A percentile compares a stretch with the other conserved stretches of the same genome.
Evolutionary conservation across 768 basidiomycete species (phyloP).

Genomic region (Pleurotus salmoneostramineus): DNA sequence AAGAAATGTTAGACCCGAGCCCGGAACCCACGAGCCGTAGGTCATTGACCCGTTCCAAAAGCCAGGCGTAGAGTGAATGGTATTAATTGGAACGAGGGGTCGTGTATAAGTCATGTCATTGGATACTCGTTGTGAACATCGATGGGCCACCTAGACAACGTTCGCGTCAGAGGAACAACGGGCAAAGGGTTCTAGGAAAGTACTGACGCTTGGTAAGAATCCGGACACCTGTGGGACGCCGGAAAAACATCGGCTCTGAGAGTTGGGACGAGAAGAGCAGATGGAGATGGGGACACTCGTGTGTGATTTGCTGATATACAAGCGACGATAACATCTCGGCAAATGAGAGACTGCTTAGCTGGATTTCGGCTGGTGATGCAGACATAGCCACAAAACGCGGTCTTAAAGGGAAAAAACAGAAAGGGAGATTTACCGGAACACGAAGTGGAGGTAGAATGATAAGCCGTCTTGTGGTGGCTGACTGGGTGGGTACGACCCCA

Average conservation of each 20-base stretch:
- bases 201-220: background rate
- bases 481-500: no score
- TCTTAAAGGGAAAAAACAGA: background rate
- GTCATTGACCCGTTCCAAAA: no score
- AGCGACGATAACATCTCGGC: background rate
- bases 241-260: background rate
- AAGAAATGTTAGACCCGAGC: background rate
- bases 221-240: slow-evolving; percentile 6
- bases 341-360: background rate
- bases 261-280: background rate
- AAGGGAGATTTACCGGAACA: background rate
- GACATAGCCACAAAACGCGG: background rate
- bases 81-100: background rate
- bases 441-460: background rate
- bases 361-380: no score
- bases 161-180: background rate
- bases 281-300: background rate
- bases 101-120: no score
- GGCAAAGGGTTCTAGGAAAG: no score
- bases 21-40: background rate
- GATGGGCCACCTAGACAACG: background rate
- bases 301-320: background rate
- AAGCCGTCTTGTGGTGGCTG: background rate
- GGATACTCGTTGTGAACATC: no score
- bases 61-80: no score